phyloP scores from a whole-genome alignment of 306 rosid species.

The Lablab purpureus region DNA sequence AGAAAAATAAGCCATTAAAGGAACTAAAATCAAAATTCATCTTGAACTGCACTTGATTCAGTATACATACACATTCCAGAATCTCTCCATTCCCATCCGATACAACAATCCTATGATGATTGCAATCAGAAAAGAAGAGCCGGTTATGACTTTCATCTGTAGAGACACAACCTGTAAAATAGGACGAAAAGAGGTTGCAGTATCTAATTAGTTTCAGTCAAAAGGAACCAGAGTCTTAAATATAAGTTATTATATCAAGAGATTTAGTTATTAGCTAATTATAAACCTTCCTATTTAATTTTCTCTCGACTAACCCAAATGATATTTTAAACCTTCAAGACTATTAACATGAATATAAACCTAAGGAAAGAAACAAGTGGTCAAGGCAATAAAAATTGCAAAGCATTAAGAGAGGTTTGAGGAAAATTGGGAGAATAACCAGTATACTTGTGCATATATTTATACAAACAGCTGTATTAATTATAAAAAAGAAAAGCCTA shows the following conservation, averaged over 20 bases:
- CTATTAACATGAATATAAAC: too few relatives aligned
- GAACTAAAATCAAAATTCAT: slow-evolving; percentile 40
- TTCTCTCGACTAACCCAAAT: neutral
- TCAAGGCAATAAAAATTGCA: too few relatives aligned
- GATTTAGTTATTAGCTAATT: slow-evolving; percentile 1
- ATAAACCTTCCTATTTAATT: neutral
- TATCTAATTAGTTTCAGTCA: slow-evolving; percentile 20
- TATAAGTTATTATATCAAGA: neutral
- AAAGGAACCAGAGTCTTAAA: slow-evolving; percentile 14
- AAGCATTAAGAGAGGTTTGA: too few relatives aligned
- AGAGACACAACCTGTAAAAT: slow-evolving; percentile 76
- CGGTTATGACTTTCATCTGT: slow-evolving; percentile 74
- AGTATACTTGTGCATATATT: too few relatives aligned
- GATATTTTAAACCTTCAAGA: too few relatives aligned
- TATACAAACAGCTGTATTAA: too few relatives aligned
- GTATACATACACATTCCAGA: slow-evolving; percentile 76
- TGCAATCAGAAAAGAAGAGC: slow-evolving; percentile 88
- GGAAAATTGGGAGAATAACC: too few relatives aligned
- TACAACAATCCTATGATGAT: slow-evolving; percentile 87
- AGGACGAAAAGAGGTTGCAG: slow-evolving; percentile 38
- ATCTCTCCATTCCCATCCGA: slow-evolving; percentile 72
- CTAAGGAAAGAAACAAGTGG: too few relatives aligned
- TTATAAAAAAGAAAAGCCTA: too few relatives aligned
- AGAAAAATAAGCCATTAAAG: slow-evolving; percentile 29
- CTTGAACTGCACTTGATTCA: slow-evolving; percentile 36